phyloP scores from a whole-genome alignment of 2,329 filamentous ascomycete species.

The Phialophora tarda region DNA sequence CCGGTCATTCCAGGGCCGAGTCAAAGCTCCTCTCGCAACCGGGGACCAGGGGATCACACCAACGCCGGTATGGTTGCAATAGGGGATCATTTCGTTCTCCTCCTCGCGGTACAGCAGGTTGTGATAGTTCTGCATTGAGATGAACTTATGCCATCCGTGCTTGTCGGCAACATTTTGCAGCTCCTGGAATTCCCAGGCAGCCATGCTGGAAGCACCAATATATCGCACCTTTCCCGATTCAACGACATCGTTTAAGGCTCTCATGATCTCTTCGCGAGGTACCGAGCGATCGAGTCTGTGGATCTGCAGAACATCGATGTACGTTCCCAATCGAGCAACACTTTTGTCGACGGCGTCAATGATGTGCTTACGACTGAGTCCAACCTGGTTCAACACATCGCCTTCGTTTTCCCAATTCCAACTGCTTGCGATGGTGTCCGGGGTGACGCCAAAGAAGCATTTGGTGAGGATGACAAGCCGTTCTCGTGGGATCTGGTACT shows the following conservation, averaged over 20 bases:
- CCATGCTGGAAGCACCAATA: slow-evolving; percentile 47
- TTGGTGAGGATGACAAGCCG: slow-evolving; percentile 66
- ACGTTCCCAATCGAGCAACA: slow-evolving; percentile 52
- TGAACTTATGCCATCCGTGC: slow-evolving; percentile 58
- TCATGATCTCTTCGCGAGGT: slow-evolving; percentile 58
- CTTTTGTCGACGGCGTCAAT: slow-evolving; percentile 64
- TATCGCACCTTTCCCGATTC: slow-evolving; percentile 51
- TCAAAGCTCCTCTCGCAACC: slow-evolving; percentile 53
- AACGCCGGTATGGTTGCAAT: slow-evolving; percentile 48
- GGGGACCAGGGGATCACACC: slow-evolving; percentile 50
- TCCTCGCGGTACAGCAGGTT: slow-evolving; percentile 51
- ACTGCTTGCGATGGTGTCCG: slow-evolving; percentile 44
- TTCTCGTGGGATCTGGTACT: slow-evolving; percentile 62
- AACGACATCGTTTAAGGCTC: slow-evolving; percentile 52
- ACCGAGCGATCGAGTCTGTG: slow-evolving; percentile 52
- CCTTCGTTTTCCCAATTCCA: slow-evolving; percentile 38
- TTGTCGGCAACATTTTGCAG: slow-evolving; percentile 57
- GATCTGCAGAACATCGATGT: slow-evolving; percentile 59
- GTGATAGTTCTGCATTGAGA: slow-evolving; percentile 59
- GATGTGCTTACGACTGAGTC: slow-evolving; percentile 64
- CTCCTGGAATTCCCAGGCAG: slow-evolving; percentile 48
- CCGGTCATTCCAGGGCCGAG: slow-evolving; percentile 53
- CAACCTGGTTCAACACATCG: slow-evolving; percentile 48
- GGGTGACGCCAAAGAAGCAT: slow-evolving; percentile 51
- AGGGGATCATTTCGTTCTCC: slow-evolving; percentile 54